Evolutionary conservation across 352 stramenopile genomes (phyloP).

Genomic region (Stephanocyclus meneghinianus): DNA sequence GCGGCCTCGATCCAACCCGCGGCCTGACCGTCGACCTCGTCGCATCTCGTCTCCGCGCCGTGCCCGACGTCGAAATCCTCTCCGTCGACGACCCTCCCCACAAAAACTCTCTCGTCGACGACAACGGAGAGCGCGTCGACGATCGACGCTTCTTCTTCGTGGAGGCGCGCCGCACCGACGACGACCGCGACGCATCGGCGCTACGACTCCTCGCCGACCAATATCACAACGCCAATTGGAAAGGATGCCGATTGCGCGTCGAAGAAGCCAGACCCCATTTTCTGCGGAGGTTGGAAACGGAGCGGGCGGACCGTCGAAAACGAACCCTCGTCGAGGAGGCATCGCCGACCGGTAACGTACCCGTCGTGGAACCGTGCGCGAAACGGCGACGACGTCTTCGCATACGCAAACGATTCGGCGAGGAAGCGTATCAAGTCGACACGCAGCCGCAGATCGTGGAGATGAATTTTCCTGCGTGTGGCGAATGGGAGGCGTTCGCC

Average conservation of each 20-base stretch:
- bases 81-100: slow-evolving; percentile 43
- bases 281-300: slow-evolving; percentile 67
- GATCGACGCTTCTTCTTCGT: slow-evolving; percentile 49
- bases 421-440: slow-evolving; percentile 73
- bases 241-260: slow-evolving; percentile 72
- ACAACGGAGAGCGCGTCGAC: slow-evolving; percentile 28
- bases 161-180: slow-evolving; percentile 15
- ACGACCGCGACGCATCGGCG: slow-evolving; percentile 1
- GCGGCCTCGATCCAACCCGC: slow-evolving; percentile 64
- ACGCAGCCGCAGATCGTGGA: slow-evolving; percentile 54
- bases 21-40: slow-evolving; percentile 66
- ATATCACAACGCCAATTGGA: slow-evolving; percentile 83
- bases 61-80: slow-evolving; percentile 38
- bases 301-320: slow-evolving; percentile 35
- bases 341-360: too few relatives aligned
- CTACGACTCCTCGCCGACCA: slow-evolving; percentile 61
- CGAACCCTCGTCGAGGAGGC: too few relatives aligned
- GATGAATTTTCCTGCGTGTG: too few relatives aligned
- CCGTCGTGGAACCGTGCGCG: too few relatives aligned
- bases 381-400: slow-evolving; percentile 53
- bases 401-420: slow-evolving; percentile 69
- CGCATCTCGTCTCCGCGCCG: slow-evolving; percentile 43
- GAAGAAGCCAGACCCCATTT: slow-evolving; percentile 72
- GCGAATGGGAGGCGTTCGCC: slow-evolving; percentile 31
- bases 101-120: slow-evolving; percentile 4